These are phyloP conservation scores for Rhododendron henanense DNA, from an alignment of 148 eudicot species.

Conservation along the genomic window DNA sequence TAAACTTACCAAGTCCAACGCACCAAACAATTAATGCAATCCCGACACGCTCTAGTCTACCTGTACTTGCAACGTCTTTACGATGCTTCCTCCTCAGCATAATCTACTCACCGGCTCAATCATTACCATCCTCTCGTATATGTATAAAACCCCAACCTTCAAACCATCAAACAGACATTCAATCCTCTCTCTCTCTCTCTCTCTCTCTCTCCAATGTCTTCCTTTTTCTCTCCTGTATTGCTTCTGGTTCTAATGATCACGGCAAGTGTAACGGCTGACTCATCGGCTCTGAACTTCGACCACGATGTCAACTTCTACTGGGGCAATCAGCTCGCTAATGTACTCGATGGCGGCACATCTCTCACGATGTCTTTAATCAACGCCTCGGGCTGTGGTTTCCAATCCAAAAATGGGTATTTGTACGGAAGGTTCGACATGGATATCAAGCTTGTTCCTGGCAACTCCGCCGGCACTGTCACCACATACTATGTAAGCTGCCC, in stretches of 20 bases:
- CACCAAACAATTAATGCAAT: neutral
- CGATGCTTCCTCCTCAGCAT: neutral
- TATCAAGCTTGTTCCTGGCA: neutral
- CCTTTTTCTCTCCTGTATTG: neutral
- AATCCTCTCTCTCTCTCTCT: neutral
- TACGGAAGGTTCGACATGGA: neutral
- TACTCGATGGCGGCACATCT: neutral
- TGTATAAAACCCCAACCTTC: no score
- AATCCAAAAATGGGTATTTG: neutral
- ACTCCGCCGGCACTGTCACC: conserved; percentile 10
- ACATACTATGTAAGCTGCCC: neutral
- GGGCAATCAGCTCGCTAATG: neutral
- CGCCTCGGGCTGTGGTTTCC: neutral
- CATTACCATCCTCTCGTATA: neutral
- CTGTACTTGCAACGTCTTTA: neutral
- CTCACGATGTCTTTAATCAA: neutral
- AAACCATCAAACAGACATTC: neutral
- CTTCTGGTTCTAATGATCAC: neutral
- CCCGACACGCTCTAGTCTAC: neutral
- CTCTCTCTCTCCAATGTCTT: neutral
- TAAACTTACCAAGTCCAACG: neutral
- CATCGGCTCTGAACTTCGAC: neutral
- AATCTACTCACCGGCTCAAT: neutral
- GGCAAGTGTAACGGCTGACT: neutral
- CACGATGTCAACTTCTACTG: neutral